phyloP scores from a whole-genome alignment of 2,329 filamentous ascomycete species.

The Neonectria ditissima region DNA sequence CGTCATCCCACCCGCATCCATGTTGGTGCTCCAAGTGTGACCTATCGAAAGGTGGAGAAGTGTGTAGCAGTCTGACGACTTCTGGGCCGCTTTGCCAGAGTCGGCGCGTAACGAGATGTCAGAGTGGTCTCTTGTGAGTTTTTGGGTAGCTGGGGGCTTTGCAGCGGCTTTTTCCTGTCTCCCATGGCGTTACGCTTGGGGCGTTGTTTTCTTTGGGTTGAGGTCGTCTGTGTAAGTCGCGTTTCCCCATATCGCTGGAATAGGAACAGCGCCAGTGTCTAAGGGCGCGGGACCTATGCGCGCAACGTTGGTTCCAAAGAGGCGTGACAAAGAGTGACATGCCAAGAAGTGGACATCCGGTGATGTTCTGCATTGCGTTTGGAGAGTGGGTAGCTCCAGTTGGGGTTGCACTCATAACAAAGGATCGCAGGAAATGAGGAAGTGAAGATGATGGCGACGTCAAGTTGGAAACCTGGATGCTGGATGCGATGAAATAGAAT shows the following conservation, averaged over 20 bases:
- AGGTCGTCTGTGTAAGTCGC: neutral
- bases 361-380: neutral
- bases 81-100: neutral
- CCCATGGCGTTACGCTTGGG: neutral
- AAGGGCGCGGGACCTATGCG: neutral
- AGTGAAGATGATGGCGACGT: too few relatives aligned
- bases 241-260: neutral
- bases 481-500: too few relatives aligned
- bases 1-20: constrained; percentile 25
- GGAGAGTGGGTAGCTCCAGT: neutral
- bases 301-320: neutral
- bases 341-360: neutral
- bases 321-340: neutral
- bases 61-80: neutral
- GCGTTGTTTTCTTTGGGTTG: neutral
- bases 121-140: neutral
- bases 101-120: neutral
- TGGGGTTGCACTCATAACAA: neutral
- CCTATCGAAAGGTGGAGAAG: constrained; percentile 20
- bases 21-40: constrained; percentile 12
- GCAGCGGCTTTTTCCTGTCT: neutral
- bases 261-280: neutral
- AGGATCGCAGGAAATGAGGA: too few relatives aligned
- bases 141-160: neutral
- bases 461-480: too few relatives aligned